phyloP scores from a whole-genome alignment of 257 asterid genomes.

The Penstemon newberryi region DNA sequence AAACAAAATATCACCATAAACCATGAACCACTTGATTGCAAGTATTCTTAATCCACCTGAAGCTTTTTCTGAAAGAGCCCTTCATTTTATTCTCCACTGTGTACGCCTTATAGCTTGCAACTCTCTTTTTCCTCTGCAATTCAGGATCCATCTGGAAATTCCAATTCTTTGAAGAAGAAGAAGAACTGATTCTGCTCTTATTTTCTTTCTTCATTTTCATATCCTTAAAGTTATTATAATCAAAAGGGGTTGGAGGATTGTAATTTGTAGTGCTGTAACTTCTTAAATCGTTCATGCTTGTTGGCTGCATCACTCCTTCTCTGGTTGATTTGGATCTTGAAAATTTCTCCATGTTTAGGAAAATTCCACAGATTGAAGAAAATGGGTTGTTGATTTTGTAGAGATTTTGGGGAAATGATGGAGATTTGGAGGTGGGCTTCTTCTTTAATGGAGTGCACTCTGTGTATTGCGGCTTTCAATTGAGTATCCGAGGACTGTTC shows the following conservation, averaged over 20 bases:
- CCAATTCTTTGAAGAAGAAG: constrained; percentile 43
- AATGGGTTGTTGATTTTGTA: not conserved
- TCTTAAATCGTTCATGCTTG: constrained; percentile 58
- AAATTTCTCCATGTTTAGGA: constrained; percentile 38
- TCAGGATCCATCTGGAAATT: constrained; percentile 57
- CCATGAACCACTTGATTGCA: constrained; percentile 65
- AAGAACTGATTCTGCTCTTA: constrained; percentile 39
- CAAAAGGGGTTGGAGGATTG: constrained; percentile 20
- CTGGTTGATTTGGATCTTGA: constrained; percentile 53
- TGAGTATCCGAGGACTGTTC: not conserved
- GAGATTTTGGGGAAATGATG: constrained; percentile 13
- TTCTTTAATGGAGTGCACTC: not conserved
- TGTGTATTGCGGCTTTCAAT: not conserved
- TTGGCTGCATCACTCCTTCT: constrained; percentile 41
- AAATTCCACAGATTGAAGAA: not conserved
- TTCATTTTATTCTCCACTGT: constrained; percentile 69
- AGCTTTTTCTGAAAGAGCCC: constrained; percentile 67
- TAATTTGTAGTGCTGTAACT: constrained; percentile 68
- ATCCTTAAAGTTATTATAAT: constrained; percentile 30
- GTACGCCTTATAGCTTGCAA: constrained; percentile 65
- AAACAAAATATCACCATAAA: constrained; percentile 42
- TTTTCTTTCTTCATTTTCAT: constrained; percentile 48
- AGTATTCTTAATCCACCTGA: constrained; percentile 73
- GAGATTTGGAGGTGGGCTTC: constrained; percentile 6
- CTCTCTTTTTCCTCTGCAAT: constrained; percentile 76